phyloP scores from a whole-genome alignment of 768 basidiomycete species.

The Kwoniella dejecticola region DNA sequence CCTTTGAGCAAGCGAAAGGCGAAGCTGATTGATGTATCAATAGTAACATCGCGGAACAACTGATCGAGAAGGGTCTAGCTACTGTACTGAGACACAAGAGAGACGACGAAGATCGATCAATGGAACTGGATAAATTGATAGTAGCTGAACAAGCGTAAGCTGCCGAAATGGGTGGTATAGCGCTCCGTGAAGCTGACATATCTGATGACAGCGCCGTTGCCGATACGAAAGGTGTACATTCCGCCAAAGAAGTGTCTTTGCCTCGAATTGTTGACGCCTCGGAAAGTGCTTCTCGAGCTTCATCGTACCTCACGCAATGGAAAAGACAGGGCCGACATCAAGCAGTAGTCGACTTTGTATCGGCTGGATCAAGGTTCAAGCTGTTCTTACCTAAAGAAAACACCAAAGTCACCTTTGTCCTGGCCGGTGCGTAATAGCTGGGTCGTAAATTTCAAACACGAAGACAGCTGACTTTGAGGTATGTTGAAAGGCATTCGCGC shows the following conservation, averaged over 20 bases:
- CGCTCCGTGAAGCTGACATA: conserved; percentile 26
- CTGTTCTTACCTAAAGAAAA: conserved; percentile 87
- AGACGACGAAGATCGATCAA: conserved; percentile 93
- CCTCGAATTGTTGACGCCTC: conserved; percentile 86
- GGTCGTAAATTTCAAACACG: not conserved
- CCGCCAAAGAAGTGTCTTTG: conserved; percentile 80
- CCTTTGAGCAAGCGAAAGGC: not conserved
- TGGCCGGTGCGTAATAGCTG: conserved; percentile 64
- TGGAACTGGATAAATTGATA: conserved; percentile 94
- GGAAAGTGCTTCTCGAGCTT: conserved; percentile 76
- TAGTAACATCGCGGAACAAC: conserved; percentile 87
- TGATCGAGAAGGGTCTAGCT: conserved; percentile 90
- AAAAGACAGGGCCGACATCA: conserved; percentile 82
- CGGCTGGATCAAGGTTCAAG: conserved; percentile 96
- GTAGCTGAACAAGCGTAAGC: conserved; percentile 87
- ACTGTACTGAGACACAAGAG: conserved; percentile 87
- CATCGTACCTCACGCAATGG: conserved; percentile 84
- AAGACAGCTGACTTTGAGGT: not conserved
- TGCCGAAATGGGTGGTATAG: not conserved
- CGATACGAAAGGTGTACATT: conserved; percentile 83
- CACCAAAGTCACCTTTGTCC: conserved; percentile 86
- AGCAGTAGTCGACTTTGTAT: conserved; percentile 81
- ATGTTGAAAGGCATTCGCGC: conserved; percentile 74
- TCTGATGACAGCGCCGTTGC: conserved; percentile 65
- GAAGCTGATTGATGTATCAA: conserved; percentile 4